Percentiles rank a stretch among this genome's conserved stretches.
Conservation (phyloP, 2,329 filamentous ascomycete genomes). For the Fusarium robinianum region DNA sequence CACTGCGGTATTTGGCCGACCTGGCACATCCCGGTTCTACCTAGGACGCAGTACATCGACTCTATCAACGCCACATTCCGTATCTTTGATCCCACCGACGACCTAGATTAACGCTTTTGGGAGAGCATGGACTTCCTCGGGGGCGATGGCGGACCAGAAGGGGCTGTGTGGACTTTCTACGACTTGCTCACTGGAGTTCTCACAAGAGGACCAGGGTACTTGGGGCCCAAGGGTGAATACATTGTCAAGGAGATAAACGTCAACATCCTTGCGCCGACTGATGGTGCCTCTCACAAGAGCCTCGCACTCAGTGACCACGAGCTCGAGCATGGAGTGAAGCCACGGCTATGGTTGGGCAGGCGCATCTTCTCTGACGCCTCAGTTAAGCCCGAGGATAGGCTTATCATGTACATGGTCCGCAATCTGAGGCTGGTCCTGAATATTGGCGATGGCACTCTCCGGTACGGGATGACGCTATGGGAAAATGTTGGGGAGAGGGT, state of each 20-base stretch:
- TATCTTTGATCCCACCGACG: conserved; percentile 11
- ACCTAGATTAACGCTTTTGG: conserved; percentile 1
- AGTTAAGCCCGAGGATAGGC: neutral
- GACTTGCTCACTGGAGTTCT: neutral
- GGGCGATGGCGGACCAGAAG: neutral
- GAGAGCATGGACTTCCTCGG: neutral
- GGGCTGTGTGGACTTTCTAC: neutral
- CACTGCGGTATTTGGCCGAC: conserved; percentile 10
- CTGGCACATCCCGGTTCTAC: conserved; percentile 2
- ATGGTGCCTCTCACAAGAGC: conserved; percentile 1
- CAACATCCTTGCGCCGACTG: conserved; percentile 7
- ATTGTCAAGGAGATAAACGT: conserved; percentile 6
- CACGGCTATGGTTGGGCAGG: neutral
- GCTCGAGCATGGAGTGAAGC: too few species aligned
- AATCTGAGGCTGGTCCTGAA: neutral
- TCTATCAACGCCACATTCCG: conserved; percentile 6
- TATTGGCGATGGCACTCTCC: neutral
- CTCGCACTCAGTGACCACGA: neutral
- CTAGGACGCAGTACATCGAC: conserved; percentile 5
- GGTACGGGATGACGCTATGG: neutral
- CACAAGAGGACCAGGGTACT: neutral
- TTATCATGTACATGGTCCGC: neutral
- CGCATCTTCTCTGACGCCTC: neutral
- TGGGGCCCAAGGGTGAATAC: neutral
- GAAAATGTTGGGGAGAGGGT: neutral